Base-by-base conservation (phyloP, 805 yeast genomes). In the Suhomyces vadensis region DNA sequence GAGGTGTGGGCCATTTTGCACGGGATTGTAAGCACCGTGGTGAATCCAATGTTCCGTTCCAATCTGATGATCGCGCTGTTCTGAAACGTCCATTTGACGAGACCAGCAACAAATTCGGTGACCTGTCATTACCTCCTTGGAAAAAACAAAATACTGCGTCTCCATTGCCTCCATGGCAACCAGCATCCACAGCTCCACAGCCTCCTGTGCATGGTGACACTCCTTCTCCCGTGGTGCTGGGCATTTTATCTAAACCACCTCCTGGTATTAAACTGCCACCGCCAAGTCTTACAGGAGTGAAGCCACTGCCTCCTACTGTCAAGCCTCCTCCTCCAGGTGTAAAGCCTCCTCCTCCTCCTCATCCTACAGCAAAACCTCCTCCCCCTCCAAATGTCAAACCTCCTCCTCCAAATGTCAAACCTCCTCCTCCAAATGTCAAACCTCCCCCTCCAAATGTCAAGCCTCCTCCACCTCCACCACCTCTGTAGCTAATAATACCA, bases 1-100 rank as follows among this genome's bases (percentile, higher is more conserved):
- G 95, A 1, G 77, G 77, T 42, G 69, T 77, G 21, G 99, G 98
- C 1, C 98, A 92, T 65, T 81, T 82, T 49, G 91, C 95, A 1
- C 74, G 89, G 46, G 98, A 94, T 65, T 94, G 99, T 74, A 79
- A 75, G 46, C 67, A 66, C 27, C 63, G 65, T 29, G 54, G 42
- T n/a, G 39, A 41, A 14, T 25, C 36, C 10, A 14, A 7, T 23
- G n/a, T n/a, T 16, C 13, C 14, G 33, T 27, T n/a, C 33, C 19
- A 10, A 21, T 10, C 16, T 2, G 31, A 21, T 14, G 24, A 23
- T 13, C 25, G 36, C 14, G 25, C 22, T 14, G 26, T 14, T 1
- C 42, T 27, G 19, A 21, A 31, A 9, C 21, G 36, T 6, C 21
- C 36, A 7, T 19, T 31, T 14, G 31, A 27, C 17, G 33, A 21